A percentile compares a stretch with the other conserved stretches of the same genome.
Evolutionary conservation across 1,284 basidiomycete species (phyloP).

Genomic region (Puccinia triticina): DNA sequence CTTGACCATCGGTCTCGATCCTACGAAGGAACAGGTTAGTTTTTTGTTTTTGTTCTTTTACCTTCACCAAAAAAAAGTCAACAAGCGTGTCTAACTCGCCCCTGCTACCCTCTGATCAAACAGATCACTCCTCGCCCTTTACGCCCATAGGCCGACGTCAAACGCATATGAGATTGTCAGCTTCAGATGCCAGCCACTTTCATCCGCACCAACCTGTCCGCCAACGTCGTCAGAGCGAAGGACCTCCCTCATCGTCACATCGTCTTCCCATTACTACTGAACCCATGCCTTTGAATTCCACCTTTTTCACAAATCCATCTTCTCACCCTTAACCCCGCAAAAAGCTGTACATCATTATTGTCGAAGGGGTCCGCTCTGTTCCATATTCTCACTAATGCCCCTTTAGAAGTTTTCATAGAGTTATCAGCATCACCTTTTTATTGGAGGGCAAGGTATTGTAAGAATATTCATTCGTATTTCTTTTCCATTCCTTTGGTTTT

Average conservation of each 20-base stretch:
- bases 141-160: neutral
- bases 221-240: constrained; percentile 33
- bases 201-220: neutral
- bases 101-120: neutral
- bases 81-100: neutral
- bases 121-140: neutral
- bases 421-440: neutral
- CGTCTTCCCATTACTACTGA: neutral
- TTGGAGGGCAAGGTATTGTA: neutral
- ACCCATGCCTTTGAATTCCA: constrained; percentile 5
- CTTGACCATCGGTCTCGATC: constrained; percentile 17
- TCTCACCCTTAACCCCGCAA: constrained; percentile 1
- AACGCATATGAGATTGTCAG: constrained; percentile 8
- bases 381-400: neutral
- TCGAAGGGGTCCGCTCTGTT: neutral
- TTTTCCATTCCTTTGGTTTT: neutral
- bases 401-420: neutral
- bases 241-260: neutral
- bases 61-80: neutral
- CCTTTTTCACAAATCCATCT: neutral
- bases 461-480: constrained; percentile 1
- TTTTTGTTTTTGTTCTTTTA: neutral
- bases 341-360: neutral
- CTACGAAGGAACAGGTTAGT: constrained; percentile 7
- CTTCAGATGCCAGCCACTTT: constrained; percentile 25